These are phyloP conservation scores for Aspergillus eucalypticola DNA, from an alignment of 2,329 filamentous ascomycete species.

Conservation along the genomic window DNA sequence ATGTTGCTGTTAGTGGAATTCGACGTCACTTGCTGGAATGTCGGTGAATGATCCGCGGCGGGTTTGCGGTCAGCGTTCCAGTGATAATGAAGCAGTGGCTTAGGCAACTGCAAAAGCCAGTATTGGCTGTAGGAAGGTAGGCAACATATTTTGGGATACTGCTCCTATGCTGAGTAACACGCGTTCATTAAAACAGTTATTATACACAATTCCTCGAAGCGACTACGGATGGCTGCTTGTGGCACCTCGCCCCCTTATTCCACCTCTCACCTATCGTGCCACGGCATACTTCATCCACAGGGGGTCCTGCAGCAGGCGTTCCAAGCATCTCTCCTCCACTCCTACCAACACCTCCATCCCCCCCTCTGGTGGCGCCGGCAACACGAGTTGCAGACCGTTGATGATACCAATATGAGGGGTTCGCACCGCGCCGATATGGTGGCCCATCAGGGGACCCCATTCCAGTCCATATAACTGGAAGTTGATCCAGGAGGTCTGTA, in stretches of 20 bases:
- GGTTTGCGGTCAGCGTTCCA: too few species aligned
- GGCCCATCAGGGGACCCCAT: conserved; percentile 35
- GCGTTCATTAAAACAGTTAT: too few species aligned
- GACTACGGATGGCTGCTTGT: not conserved
- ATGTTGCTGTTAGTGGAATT: too few species aligned
- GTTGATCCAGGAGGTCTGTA: conserved; percentile 38
- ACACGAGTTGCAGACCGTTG: conserved; percentile 35
- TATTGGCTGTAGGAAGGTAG: accelerated
- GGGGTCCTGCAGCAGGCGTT: conserved; percentile 32
- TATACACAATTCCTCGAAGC: too few species aligned
- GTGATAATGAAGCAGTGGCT: too few species aligned
- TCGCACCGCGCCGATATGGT: conserved; percentile 33
- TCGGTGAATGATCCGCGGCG: too few species aligned
- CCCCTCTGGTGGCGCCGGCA: conserved; percentile 35
- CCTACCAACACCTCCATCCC: conserved; percentile 39
- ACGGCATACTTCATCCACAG: conserved; percentile 30
- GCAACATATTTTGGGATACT: too few species aligned
- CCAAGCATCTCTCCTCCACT: conserved; percentile 32
- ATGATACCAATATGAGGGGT: conserved; percentile 35
- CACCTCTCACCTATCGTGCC: not conserved
- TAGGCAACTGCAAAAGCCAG: too few species aligned
- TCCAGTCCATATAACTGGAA: conserved; percentile 36
- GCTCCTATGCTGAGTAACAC: too few species aligned
- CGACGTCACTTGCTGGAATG: too few species aligned
- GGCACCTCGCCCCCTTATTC: too few species aligned